A percentile compares a stretch with the other conserved stretches of the same genome.
Evolutionary conservation across 345 rosid species (phyloP).

Genomic region (Brassica nigra): DNA sequence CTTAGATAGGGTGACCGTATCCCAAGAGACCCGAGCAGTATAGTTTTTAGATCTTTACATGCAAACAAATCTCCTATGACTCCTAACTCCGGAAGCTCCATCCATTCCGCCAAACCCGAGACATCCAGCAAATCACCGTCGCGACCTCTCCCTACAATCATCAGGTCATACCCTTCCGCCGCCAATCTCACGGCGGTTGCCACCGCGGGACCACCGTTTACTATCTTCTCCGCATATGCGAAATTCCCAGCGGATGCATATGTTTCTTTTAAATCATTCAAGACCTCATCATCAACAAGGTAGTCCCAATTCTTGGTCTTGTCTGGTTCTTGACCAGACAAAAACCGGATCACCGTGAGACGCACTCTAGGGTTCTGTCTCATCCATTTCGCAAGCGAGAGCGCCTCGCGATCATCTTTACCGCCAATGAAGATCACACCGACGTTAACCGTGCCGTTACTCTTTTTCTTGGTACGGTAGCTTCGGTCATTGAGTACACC

Average conservation of each 20-base stretch:
- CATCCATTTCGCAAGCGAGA: constrained; percentile 55
- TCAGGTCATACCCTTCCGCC: constrained; percentile 44
- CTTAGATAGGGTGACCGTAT: no score
- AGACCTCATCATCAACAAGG: constrained; percentile 38
- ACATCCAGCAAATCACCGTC: constrained; percentile 41
- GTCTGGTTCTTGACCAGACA: constrained; percentile 3
- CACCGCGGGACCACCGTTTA: constrained; percentile 46
- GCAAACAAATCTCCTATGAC: constrained; percentile 65
- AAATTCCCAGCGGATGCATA: neutral
- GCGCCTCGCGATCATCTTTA: constrained; percentile 61
- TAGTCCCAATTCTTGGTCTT: constrained; percentile 40
- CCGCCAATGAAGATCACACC: constrained; percentile 65
- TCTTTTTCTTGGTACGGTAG: constrained; percentile 17
- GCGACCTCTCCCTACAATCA: constrained; percentile 57
- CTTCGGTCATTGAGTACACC: constrained; percentile 35
- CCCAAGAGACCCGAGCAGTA: no score
- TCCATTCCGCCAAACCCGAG: constrained; percentile 57
- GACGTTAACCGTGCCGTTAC: neutral
- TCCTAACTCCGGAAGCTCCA: constrained; percentile 69
- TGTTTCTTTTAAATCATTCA: constrained; percentile 39
- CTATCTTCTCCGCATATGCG: constrained; percentile 35
- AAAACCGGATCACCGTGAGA: constrained; percentile 42
- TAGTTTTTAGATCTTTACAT: constrained; percentile 46
- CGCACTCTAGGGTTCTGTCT: constrained; percentile 34
- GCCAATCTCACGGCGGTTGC: constrained; percentile 38